Percentiles rank a stretch among this genome's conserved stretches.
Conservation (phyloP, 2,329 filamentous ascomycete species). For the Fusarium sp. region DNA sequence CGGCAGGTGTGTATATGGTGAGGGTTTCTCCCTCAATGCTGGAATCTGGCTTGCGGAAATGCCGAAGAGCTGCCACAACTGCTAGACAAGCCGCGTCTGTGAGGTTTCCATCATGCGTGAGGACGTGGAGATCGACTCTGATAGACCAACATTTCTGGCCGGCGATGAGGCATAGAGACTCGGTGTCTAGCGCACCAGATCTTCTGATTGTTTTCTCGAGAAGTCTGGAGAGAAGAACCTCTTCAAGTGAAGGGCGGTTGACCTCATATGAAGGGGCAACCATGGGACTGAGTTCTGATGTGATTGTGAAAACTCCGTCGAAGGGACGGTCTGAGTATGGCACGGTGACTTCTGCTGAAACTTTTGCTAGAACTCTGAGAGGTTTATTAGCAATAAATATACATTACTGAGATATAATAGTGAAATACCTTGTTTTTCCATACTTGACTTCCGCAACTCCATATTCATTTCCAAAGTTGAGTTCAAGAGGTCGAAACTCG, state of each 20-base stretch:
- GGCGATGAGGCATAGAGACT: constrained; percentile 92
- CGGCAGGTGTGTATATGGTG: constrained; percentile 83
- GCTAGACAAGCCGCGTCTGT: constrained; percentile 88
- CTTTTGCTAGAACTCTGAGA: constrained; percentile 79
- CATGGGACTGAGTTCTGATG: constrained; percentile 91
- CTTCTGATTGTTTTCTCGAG: constrained; percentile 95
- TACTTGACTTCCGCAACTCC: constrained; percentile 87
- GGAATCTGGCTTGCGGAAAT: constrained; percentile 91
- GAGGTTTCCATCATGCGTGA: constrained; percentile 90
- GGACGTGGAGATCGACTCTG: constrained; percentile 88
- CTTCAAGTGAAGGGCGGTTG: constrained; percentile 82
- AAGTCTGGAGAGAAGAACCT: constrained; percentile 85
- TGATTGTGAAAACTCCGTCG: constrained; percentile 93
- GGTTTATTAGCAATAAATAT: constrained; percentile 9
- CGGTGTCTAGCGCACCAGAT: constrained; percentile 91
- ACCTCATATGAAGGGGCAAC: constrained; percentile 89
- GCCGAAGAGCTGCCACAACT: constrained; percentile 85
- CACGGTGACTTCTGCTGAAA: constrained; percentile 87
- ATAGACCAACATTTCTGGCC: constrained; percentile 92
- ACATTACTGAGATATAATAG: not conserved
- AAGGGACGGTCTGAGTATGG: constrained; percentile 90
- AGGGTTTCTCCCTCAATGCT: constrained; percentile 85
- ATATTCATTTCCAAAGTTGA: constrained; percentile 90
- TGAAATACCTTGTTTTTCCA: constrained; percentile 83
- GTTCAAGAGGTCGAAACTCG: constrained; percentile 78